Base-by-base conservation (phyloP, 2,329 filamentous ascomycete genomes). In the Bipolaris oryzae region DNA sequence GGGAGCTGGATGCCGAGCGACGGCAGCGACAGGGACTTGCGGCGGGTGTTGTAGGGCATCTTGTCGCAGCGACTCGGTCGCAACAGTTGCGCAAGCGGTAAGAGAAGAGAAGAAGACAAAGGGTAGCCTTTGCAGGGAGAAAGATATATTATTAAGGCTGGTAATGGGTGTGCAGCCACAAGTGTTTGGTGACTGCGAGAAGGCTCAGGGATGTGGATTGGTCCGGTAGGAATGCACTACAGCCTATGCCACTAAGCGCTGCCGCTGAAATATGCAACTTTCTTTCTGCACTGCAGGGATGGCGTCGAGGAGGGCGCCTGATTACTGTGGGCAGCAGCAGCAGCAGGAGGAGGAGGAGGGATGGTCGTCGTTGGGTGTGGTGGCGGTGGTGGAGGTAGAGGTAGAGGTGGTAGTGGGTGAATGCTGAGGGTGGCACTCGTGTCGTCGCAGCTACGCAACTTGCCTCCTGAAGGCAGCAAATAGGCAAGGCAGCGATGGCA, bases 11-110 rank as follows among this genome's bases (percentile, higher is more conserved):
- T 96, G 76, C 95, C 95, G 71, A 98, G 85, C 66, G 92, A 96
- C 58, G 92, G 90, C 73, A 98, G 83, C 61, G 93, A 97, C 66
- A 99, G 82, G 74, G 92, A 96, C 83, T 98, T 98, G 78, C 93
- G 89, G 79, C 94, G 90, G 67, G 94, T 98, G 79, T 97, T 96
- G 84, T 97, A 97, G 74, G 89, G 90, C 92, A 96, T 96, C 71
- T 69, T 80, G 58, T 37, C 23, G 60, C 41, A 43, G 50, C 53
- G 55, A 53, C 33, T 53, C 46, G 46, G 60, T 53, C 53, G 56
- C 41, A 60, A 57, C 16, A 43, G 56, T 53, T 44, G 59, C 56
- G 55, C 54, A 50, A 35, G 53, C 33, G 18, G 41, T 18, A 42
- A 38, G 33, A 28, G 42, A 50, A 28, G 46, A 50, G 41, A 47